Evolutionary conservation across 805 yeast species (phyloP).

Genomic region (Saccharomycopsis fibuligera): DNA sequence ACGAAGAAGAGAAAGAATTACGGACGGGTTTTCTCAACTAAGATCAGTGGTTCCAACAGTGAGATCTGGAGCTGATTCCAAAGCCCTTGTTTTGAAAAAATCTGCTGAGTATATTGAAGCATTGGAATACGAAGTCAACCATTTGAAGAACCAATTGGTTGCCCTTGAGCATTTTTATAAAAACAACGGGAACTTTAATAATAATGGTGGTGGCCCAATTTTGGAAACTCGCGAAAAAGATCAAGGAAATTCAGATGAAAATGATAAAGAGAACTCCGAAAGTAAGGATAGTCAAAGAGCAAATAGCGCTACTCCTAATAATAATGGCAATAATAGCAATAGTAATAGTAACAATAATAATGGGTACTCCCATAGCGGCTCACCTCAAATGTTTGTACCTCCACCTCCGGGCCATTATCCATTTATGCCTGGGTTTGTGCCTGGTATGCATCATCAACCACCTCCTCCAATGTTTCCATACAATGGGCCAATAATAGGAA

Average conservation of each 20-base stretch:
- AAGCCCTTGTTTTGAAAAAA: conserved; percentile 37
- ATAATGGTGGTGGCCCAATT: not conserved
- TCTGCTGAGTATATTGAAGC: conserved; percentile 37
- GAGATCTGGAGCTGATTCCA: conserved; percentile 38
- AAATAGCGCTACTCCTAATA: not conserved
- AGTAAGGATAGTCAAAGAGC: not conserved
- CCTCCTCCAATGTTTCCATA: conserved; percentile 3
- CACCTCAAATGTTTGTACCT: not conserved
- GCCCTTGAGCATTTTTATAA: conserved; percentile 22
- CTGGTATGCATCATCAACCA: not conserved
- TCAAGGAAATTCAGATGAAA: not conserved
- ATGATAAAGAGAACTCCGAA: not conserved
- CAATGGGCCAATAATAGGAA: conserved; percentile 7
- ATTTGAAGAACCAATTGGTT: conserved; percentile 22
- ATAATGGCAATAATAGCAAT: not conserved
- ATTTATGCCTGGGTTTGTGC: conserved; percentile 1
- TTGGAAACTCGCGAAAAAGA: not conserved
- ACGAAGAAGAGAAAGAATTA: conserved; percentile 39
- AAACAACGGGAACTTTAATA: not conserved
- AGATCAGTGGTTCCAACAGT: conserved; percentile 36
- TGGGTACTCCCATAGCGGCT: not conserved
- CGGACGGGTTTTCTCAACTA: conserved; percentile 38
- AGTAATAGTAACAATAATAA: not conserved
- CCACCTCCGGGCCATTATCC: not conserved
- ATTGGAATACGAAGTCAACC: conserved; percentile 29